A percentile compares a stretch with the other conserved stretches of the same genome.
Evolutionary conservation across 805 yeast species (phyloP).

Genomic region (Candida ulmi): DNA sequence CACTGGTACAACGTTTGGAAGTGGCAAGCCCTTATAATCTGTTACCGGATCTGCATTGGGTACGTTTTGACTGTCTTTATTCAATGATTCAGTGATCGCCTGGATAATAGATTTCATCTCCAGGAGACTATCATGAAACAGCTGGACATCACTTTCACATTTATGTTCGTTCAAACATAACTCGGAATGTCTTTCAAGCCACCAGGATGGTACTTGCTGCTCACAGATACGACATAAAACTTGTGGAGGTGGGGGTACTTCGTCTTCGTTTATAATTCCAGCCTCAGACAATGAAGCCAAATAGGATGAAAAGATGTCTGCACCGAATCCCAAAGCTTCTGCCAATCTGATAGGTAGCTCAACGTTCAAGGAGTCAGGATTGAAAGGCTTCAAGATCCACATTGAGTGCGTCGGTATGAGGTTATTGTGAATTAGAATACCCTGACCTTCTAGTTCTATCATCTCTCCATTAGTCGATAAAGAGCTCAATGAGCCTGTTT

Average conservation of each 20-base stretch:
- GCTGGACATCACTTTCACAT: constrained; percentile 69
- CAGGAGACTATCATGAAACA: constrained; percentile 65
- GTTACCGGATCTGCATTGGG: constrained; percentile 5
- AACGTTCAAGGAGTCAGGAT: constrained; percentile 53
- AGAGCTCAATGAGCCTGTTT: constrained; percentile 28
- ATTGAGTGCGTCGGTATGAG: constrained; percentile 72
- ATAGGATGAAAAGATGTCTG: constrained; percentile 75
- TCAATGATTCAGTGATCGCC: constrained; percentile 27
- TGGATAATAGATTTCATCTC: constrained; percentile 60
- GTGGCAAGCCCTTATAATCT: constrained; percentile 56
- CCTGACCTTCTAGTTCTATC: constrained; percentile 88
- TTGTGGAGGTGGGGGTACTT: constrained; percentile 73
- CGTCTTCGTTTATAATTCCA: constrained; percentile 56
- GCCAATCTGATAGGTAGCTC: constrained; percentile 66
- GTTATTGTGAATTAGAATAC: constrained; percentile 71
- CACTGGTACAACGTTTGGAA: constrained; percentile 27
- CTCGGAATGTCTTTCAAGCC: constrained; percentile 88
- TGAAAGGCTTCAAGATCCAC: constrained; percentile 89
- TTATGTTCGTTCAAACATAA: constrained; percentile 81
- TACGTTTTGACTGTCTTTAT: constrained; percentile 15
- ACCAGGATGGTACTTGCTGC: constrained; percentile 89
- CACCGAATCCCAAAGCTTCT: constrained; percentile 83
- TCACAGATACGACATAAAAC: constrained; percentile 93
- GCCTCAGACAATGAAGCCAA: constrained; percentile 57
- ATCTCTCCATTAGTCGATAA: constrained; percentile 54